These are phyloP conservation scores for Ustilago bromivora DNA, from an alignment of 1,284 basidiomycete genomes.

Conservation along the genomic window DNA sequence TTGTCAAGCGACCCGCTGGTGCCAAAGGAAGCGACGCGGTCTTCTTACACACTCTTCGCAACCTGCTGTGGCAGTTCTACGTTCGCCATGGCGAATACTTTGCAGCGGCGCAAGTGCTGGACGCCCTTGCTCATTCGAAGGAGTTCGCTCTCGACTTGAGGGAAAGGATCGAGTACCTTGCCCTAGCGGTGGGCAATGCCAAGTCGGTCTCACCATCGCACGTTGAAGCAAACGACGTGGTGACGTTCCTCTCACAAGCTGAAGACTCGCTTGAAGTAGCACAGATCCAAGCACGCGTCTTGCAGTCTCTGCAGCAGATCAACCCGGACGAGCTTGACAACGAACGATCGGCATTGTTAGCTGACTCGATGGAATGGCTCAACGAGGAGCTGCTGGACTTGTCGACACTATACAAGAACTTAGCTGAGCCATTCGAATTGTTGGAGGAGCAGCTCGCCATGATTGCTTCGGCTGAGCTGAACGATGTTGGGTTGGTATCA, in stretches of 20 bases:
- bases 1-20: slow-evolving; percentile 82
- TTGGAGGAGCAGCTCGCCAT: slow-evolving; percentile 88
- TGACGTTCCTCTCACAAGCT: slow-evolving; percentile 89
- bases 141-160: slow-evolving; percentile 73
- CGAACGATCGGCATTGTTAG: slow-evolving; percentile 75
- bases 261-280: slow-evolving; percentile 98
- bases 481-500: slow-evolving; percentile 82
- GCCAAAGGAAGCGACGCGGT: slow-evolving; percentile 29
- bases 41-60: slow-evolving; percentile 74
- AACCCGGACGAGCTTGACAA: slow-evolving; percentile 63
- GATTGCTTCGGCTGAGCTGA: slow-evolving; percentile 91
- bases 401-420: slow-evolving; percentile 82
- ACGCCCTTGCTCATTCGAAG: slow-evolving; percentile 85
- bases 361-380: slow-evolving; percentile 70
- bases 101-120: slow-evolving; percentile 88
- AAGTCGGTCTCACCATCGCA: slow-evolving; percentile 73
- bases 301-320: slow-evolving; percentile 69
- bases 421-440: slow-evolving; percentile 87
- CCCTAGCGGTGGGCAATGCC: slow-evolving; percentile 89
- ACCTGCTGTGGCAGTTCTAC: slow-evolving; percentile 96
- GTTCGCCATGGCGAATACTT: slow-evolving; percentile 77
- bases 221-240: slow-evolving; percentile 81
- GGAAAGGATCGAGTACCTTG: slow-evolving; percentile 66
- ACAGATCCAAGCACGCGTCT: slow-evolving; percentile 88
- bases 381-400: slow-evolving; percentile 72